Base-by-base conservation (phyloP, 2,329 filamentous ascomycete species). In the Cladosporium austrohemisphaericum region DNA sequence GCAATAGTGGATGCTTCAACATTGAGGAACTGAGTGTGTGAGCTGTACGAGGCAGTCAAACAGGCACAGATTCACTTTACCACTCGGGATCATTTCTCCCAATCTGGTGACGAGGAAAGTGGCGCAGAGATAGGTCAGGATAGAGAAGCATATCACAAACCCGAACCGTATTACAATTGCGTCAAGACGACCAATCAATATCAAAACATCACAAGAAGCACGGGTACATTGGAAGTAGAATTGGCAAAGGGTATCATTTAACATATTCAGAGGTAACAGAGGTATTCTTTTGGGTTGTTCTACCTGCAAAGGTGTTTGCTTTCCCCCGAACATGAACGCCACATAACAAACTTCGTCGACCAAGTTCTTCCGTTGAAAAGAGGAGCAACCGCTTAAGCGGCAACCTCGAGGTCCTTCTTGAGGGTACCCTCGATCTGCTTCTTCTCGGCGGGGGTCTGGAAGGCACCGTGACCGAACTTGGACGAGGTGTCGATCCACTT, bases 401-500 rank as follows among this genome's bases (percentile, higher is more conserved):
- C 47, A 40, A 43, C 37, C 37, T 41, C 47, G 47, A 86, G 75
- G 68, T 98, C 93, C 89, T 97, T 98, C 90, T 98, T 98, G 88
- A 98, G 89, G 53, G 90, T 94, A 79, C 93, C 93, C 77, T 95
- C 75, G 83, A 89, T 93, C 73, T 89, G 84, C 79, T 87, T 88
- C 90, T 98, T 98, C 87, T 98, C 93, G 71, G 88, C 86, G 62
- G 86, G 80, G 59, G 93, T 98, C 83, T 98, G 93, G 89, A 95
- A 98, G 69, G 90, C 92, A 84, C 93, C 93, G 81, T 98, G 93
- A 77, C 93, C 93, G 76, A 98, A 98, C 83, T 98, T 95, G 79
- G 91, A 96, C 57, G 91, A 96, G 67, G 93, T 98, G 71, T 98
- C 93, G 86, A 98, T 98, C 93, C 93, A 98, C 80, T 98, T 98